phyloP scores from a whole-genome alignment of 2,329 filamentous ascomycete genomes.

The Fusarium sarcochroum region DNA sequence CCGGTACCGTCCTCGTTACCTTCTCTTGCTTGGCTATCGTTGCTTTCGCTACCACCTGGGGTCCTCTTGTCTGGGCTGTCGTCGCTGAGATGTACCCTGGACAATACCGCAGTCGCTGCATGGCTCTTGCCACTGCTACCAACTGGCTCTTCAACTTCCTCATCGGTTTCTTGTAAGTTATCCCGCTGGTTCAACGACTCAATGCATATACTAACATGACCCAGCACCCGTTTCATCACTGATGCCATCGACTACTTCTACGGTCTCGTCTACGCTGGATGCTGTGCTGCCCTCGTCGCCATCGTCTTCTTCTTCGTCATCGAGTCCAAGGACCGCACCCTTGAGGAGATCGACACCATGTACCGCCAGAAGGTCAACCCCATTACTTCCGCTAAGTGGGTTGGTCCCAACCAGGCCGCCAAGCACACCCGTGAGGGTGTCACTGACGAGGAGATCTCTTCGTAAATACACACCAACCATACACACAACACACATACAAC shows the following conservation, averaged over 20 bases:
- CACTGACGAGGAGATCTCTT: slow-evolving; percentile 40
- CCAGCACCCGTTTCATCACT: slow-evolving; percentile 78
- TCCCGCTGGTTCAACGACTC: accelerated
- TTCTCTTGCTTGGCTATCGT: slow-evolving; percentile 79
- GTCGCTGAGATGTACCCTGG: slow-evolving; percentile 75
- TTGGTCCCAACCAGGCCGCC: slow-evolving; percentile 13
- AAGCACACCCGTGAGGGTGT: slow-evolving; percentile 31
- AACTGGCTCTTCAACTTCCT: slow-evolving; percentile 78
- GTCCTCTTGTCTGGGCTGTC: slow-evolving; percentile 76
- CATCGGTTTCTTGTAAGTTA: slow-evolving; percentile 62
- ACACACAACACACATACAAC: not conserved
- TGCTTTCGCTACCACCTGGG: slow-evolving; percentile 78
- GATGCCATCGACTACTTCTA: slow-evolving; percentile 77
- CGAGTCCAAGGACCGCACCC: slow-evolving; percentile 77
- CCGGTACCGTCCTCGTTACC: slow-evolving; percentile 73
- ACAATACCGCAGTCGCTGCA: slow-evolving; percentile 67
- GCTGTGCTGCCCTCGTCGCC: slow-evolving; percentile 72
- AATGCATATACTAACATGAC: slow-evolving; percentile 39
- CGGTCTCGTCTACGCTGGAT: slow-evolving; percentile 79
- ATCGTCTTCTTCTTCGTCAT: slow-evolving; percentile 84
- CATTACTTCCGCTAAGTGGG: slow-evolving; percentile 58
- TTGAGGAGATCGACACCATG: slow-evolving; percentile 85
- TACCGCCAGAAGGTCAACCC: slow-evolving; percentile 70
- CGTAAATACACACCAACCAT: slow-evolving; percentile 14
- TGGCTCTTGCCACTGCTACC: slow-evolving; percentile 69